Conservation (phyloP, 2,329 filamentous ascomycete species). For the Delphinella strobiligena region DNA sequence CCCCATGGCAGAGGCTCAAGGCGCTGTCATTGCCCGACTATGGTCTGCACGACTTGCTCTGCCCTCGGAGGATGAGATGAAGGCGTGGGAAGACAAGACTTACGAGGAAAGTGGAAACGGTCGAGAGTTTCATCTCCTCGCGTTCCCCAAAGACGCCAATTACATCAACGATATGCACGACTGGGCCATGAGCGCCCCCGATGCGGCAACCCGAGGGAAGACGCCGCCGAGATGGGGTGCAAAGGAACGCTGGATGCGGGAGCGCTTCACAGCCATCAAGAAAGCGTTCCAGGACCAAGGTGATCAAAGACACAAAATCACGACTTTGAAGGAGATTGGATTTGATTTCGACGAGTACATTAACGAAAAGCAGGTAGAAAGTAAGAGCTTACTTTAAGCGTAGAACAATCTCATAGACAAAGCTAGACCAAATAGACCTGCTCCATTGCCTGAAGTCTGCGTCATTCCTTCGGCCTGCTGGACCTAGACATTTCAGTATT, state of each 20-base stretch:
- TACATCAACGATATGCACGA: conserved; percentile 60
- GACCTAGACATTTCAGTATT: too few relatives aligned
- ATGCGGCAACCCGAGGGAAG: conserved; percentile 44
- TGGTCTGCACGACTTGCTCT: conserved; percentile 61
- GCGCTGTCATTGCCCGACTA: conserved; percentile 61
- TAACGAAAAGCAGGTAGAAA: conserved; percentile 13
- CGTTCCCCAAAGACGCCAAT: conserved; percentile 50
- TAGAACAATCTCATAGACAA: background rate
- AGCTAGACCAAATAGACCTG: too few relatives aligned
- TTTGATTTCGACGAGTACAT: conserved; percentile 23
- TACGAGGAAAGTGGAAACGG: conserved; percentile 33
- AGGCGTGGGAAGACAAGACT: conserved; percentile 47
- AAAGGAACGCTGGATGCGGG: conserved; percentile 59
- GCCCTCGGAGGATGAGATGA: conserved; percentile 53
- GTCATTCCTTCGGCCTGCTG: too few relatives aligned
- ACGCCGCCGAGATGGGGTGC: conserved; percentile 59
- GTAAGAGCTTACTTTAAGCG: conserved; percentile 10
- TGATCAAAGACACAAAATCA: conserved; percentile 43
- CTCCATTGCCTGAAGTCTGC: too few relatives aligned
- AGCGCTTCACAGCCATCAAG: conserved; percentile 56
- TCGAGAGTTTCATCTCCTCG: conserved; percentile 42
- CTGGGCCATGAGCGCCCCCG: conserved; percentile 41
- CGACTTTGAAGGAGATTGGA: conserved; percentile 58
- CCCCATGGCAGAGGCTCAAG: conserved; percentile 66
- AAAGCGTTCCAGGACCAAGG: conserved; percentile 58